These are phyloP conservation scores for Purshia tridentata DNA, from an alignment of 306 rosid species.

Conservation along the genomic window DNA sequence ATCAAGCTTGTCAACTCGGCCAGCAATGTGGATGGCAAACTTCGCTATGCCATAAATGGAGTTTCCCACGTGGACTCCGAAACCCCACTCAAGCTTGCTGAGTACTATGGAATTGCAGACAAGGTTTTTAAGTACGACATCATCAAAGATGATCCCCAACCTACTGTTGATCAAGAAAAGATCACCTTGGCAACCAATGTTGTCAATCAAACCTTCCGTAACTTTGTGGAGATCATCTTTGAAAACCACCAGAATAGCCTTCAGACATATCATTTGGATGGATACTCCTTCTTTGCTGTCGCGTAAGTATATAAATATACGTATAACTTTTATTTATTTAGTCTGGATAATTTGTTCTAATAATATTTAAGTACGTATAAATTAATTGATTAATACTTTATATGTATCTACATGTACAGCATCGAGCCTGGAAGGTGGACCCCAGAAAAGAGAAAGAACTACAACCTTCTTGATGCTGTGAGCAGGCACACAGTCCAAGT, in stretches of 20 bases:
- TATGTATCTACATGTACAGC: too few relatives aligned
- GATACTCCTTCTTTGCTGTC: slow-evolving; percentile 66
- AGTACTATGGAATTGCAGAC: slow-evolving; percentile 39
- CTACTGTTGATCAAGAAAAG: background rate
- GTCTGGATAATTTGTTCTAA: too few relatives aligned
- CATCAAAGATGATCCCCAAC: slow-evolving; percentile 33
- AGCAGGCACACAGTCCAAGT: slow-evolving; percentile 74
- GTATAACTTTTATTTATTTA: too few relatives aligned
- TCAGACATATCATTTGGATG: slow-evolving; percentile 63
- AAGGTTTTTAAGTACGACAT: slow-evolving; percentile 62
- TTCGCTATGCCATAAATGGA: slow-evolving; percentile 68
- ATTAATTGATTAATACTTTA: too few relatives aligned
- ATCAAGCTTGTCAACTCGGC: slow-evolving; percentile 51
- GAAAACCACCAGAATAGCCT: slow-evolving; percentile 74
- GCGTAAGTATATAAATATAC: too few relatives aligned
- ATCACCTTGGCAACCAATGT: slow-evolving; percentile 42
- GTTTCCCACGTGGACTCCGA: slow-evolving; percentile 48
- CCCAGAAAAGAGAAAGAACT: slow-evolving; percentile 50
- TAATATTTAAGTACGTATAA: too few relatives aligned
- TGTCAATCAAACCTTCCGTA: slow-evolving; percentile 42
- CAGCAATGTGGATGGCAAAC: slow-evolving; percentile 39
- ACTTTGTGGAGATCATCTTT: slow-evolving; percentile 64
- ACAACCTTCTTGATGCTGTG: slow-evolving; percentile 68
- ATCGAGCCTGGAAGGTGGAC: slow-evolving; percentile 68
- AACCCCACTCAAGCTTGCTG: slow-evolving; percentile 74